Base-by-base conservation (phyloP, 2,329 filamentous ascomycete species). In the Aspergillus neotritici region DNA sequence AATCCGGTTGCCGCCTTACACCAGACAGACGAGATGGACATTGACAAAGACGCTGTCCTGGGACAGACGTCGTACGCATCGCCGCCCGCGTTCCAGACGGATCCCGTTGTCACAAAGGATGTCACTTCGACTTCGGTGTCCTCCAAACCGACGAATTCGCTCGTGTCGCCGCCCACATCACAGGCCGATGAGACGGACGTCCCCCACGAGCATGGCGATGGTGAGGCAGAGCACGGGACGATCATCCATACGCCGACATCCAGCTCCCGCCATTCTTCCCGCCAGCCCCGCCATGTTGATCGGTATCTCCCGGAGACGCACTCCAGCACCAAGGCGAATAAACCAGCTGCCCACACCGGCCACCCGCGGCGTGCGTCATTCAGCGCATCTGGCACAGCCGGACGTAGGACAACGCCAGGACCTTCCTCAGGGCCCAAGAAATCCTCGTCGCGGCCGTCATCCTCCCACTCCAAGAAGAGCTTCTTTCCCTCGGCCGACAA, bases 131-230 rank as follows among this genome's bases (percentile, higher is more conserved):
- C 58, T 16, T 54, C 57, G 34, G 50, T 59, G 21, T 49, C 21
- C 21, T 25, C 62, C 1, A 60, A 66, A 37, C 61, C 65, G 5
- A 56, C 61, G 14, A 61, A 61, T 32, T 64, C 65, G 11, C 56
- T 72, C 34, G 69, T 71, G 10, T 72, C 69, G 2, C 69, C 69
- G 14, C 69, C 68, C 11, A 70, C 66, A 16, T 71, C 69, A 15
- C 60, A 69, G 43, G 64, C 60, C 33, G 68, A 69, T 41, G 68
- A 70, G 44, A 60, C 57, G 41, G 68, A 69, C 38, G 56, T 61
- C 21, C 46, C 54, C 13, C 58, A 59, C 31, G 60, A 65, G 3
- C 55, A 65, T 44, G 53, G 53, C 11, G 47, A 62, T 35, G 57
- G 60, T n/a, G 60, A 63, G 36, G 57, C 57, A 16, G 64, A 64